A percentile compares a stretch with the other conserved stretches of the same genome.
These are phyloP conservation scores for Botrytis byssoidea DNA, from an alignment of 2,329 filamentous ascomycete genomes.

Conservation along the genomic window DNA sequence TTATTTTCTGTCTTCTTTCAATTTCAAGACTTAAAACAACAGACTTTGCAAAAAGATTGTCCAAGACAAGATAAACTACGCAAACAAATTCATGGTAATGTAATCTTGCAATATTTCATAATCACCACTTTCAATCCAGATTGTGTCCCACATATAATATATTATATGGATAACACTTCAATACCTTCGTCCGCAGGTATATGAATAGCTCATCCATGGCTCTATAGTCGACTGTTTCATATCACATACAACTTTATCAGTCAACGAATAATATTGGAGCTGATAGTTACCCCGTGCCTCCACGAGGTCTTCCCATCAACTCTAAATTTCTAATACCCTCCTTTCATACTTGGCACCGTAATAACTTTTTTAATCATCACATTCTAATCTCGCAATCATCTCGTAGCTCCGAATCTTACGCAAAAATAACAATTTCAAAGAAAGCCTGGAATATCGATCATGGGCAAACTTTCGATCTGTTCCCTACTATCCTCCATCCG, in stretches of 20 bases:
- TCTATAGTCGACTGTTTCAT: not conserved
- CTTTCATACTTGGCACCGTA: not conserved
- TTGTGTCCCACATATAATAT: not conserved
- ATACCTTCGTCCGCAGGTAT: not conserved
- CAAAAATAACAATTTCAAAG: not conserved
- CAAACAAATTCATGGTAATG: slow-evolving; percentile 3
- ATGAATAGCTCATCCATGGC: too few species aligned
- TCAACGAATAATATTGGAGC: not conserved
- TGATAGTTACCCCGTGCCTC: not conserved
- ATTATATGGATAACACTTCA: not conserved
- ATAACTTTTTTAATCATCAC: not conserved
- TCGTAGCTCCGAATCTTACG: not conserved
- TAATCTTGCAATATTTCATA: not conserved
- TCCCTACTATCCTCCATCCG: not conserved
- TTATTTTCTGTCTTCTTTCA: not conserved
- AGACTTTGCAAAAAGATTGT: not conserved
- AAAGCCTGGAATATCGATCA: not conserved
- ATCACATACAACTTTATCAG: not conserved
- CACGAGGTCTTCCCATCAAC: not conserved
- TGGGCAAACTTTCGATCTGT: not conserved
- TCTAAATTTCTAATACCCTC: not conserved
- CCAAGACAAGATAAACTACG: not conserved
- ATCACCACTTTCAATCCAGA: not conserved
- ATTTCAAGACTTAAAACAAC: too few species aligned
- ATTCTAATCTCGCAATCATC: slow-evolving; percentile 4